phyloP scores from a whole-genome alignment of 2,329 filamentous ascomycete genomes.

The Fusarium sarcochroum region DNA sequence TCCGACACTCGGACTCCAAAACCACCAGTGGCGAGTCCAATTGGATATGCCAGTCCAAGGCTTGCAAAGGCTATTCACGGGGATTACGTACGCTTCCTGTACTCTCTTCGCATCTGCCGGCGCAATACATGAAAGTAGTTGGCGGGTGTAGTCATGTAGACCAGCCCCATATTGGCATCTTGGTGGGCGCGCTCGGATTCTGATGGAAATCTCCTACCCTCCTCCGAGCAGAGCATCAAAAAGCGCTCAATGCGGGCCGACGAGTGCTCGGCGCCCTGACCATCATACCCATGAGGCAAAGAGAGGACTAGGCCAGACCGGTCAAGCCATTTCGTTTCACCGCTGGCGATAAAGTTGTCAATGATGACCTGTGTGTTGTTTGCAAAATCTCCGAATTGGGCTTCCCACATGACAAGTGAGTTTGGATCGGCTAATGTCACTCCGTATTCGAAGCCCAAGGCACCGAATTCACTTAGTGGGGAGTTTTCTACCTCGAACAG shows the following conservation, averaged over 20 bases:
- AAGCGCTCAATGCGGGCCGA: conserved; percentile 97
- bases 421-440: conserved; percentile 97
- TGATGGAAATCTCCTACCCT: conserved; percentile 87
- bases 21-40: background rate
- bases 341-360: conserved; percentile 97
- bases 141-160: conserved; percentile 91
- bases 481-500: conserved; percentile 97
- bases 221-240: conserved; percentile 95
- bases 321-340: conserved; percentile 98
- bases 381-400: conserved; percentile 99
- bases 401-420: conserved; percentile 98
- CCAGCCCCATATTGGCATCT: conserved; percentile 99
- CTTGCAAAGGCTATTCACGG: background rate
- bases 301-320: conserved; percentile 95
- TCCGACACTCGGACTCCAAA: background rate
- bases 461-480: conserved; percentile 78
- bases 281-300: conserved; percentile 96
- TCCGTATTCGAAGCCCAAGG: conserved; percentile 96
- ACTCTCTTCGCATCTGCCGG: conserved; percentile 97
- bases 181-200: conserved; percentile 86
- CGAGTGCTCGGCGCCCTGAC: conserved; percentile 97
- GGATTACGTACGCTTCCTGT: conserved; percentile 88
- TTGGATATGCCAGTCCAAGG: background rate
- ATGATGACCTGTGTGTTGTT: conserved; percentile 99
- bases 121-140: conserved; percentile 97